A percentile compares a stretch with the other conserved stretches of the same genome.
These are phyloP conservation scores for Aureococcus anophagefferens DNA, from an alignment of 108 stramenopile species.

Conservation along the genomic window DNA sequence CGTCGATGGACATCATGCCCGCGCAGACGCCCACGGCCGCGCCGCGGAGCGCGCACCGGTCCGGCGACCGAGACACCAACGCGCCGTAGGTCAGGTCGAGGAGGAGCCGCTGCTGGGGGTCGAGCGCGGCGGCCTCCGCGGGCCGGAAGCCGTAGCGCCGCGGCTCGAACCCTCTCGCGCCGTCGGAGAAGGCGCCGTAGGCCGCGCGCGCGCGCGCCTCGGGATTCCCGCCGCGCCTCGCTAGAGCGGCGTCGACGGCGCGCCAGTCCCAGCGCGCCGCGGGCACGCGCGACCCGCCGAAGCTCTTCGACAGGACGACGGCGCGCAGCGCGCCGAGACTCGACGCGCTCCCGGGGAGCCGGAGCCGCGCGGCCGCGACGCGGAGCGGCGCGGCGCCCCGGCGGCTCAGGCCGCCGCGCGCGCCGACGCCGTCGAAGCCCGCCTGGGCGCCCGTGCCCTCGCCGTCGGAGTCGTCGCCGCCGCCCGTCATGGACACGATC, in stretches of 20 bases:
- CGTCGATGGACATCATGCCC: constrained; percentile 8
- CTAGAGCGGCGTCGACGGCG: neutral
- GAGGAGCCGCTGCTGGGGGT: constrained; percentile 13
- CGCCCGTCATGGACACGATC: neutral
- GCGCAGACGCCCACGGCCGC: neutral
- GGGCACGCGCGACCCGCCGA: neutral
- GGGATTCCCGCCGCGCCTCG: neutral
- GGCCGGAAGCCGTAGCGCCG: neutral
- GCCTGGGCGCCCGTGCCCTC: no score
- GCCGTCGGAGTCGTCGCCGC: neutral
- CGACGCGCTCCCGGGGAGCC: neutral
- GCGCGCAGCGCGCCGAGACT: neutral
- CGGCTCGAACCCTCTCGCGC: neutral
- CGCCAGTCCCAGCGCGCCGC: neutral
- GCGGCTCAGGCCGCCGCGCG: no score
- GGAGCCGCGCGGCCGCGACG: neutral
- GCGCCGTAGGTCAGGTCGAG: neutral
- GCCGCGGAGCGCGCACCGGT: neutral
- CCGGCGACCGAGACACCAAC: neutral
- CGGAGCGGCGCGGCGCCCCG: no score
- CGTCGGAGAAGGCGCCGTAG: neutral
- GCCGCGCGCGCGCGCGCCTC: neutral
- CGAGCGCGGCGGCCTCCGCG: constrained; percentile 1
- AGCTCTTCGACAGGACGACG: neutral
- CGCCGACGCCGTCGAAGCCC: no score